phyloP scores from a whole-genome alignment of 2,329 filamentous ascomycete genomes.

The Fusarium palustre region DNA sequence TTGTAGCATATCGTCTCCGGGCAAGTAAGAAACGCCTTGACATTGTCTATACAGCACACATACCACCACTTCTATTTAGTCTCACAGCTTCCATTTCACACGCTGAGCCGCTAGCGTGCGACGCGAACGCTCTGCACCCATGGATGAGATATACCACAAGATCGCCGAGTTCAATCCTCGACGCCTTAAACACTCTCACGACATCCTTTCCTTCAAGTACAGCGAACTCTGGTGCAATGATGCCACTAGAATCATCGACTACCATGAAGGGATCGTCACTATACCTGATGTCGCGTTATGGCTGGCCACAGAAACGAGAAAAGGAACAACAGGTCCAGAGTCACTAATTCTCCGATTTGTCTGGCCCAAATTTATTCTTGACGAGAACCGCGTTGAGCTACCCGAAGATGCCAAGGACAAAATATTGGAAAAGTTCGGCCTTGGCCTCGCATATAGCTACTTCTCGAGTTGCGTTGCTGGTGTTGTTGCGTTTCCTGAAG shows the following conservation, averaged over 20 bases:
- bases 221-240: conserved; percentile 49
- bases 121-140: conserved; percentile 22
- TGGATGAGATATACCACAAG: conserved; percentile 52
- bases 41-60: not conserved
- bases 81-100: not conserved
- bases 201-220: conserved; percentile 42
- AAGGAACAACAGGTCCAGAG: conserved; percentile 18
- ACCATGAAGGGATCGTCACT: conserved; percentile 14
- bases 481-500: conserved; percentile 45
- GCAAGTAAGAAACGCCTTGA: not conserved
- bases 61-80: not conserved
- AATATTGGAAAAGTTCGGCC: conserved; percentile 47
- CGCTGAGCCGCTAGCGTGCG: not conserved
- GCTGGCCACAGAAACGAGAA: conserved; percentile 40
- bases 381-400: conserved; percentile 44
- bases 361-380: conserved; percentile 44
- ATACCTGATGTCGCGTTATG: conserved; percentile 33
- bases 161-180: conserved; percentile 45
- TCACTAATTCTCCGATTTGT: conserved; percentile 49
- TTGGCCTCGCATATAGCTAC: conserved; percentile 51
- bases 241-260: conserved; percentile 33
- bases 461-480: conserved; percentile 52
- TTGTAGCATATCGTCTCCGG: not conserved
- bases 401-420: conserved; percentile 30
- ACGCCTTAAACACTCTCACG: conserved; percentile 24